Conservation (phyloP, 805 yeast species). For the Metschnikowia anglica region DNA sequence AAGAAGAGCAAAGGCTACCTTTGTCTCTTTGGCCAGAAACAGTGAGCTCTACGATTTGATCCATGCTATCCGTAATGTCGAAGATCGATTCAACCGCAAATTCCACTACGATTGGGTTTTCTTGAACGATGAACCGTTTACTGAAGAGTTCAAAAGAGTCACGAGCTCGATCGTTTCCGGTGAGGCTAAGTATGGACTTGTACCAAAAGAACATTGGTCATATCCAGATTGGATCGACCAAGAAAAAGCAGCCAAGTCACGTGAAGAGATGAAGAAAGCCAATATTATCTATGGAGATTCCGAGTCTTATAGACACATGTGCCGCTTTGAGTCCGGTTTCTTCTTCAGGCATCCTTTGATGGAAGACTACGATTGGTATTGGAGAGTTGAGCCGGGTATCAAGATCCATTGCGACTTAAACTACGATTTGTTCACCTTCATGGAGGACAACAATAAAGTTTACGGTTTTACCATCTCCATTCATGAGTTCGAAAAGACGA, state of each 20-base stretch:
- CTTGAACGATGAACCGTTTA: constrained; percentile 26
- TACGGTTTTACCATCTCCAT: constrained; percentile 28
- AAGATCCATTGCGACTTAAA: constrained; percentile 25
- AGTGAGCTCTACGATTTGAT: constrained; percentile 16
- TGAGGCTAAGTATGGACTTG: constrained; percentile 20
- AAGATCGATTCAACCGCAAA: constrained; percentile 23
- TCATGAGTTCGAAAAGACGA: constrained; percentile 24
- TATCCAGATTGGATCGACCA: constrained; percentile 24
- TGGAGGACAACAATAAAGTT: constrained; percentile 23
- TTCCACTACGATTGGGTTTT: constrained; percentile 30
- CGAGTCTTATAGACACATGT: constrained; percentile 22
- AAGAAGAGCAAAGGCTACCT: constrained; percentile 17
- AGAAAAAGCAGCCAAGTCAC: constrained; percentile 27
- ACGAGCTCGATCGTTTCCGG: constrained; percentile 22
- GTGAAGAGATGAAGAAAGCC: constrained; percentile 25
- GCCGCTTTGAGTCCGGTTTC: constrained; percentile 24
- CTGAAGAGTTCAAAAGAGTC: constrained; percentile 22
- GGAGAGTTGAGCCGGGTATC: constrained; percentile 28
- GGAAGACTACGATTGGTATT: constrained; percentile 27
- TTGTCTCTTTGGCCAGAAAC: constrained; percentile 21
- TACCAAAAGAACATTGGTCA: constrained; percentile 25
- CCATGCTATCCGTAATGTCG: constrained; percentile 24
- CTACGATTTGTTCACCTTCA: constrained; percentile 27
- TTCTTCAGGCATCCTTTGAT: constrained; percentile 23
- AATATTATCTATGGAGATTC: constrained; percentile 32